These are phyloP conservation scores for Tolypocladium endophyticum DNA, from an alignment of 2,329 filamentous ascomycete species.

Conservation along the genomic window DNA sequence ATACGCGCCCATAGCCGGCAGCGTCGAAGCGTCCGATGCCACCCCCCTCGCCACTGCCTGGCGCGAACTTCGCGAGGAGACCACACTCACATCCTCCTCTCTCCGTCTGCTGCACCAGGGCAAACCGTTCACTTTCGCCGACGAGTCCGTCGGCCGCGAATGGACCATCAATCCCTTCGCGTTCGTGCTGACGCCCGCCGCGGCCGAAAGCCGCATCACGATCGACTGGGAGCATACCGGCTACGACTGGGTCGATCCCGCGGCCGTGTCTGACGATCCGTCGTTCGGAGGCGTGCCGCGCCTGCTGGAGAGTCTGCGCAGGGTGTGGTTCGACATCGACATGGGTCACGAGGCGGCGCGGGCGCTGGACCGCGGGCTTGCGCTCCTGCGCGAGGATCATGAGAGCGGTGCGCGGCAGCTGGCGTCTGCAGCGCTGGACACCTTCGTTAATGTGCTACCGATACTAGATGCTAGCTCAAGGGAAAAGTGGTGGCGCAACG, in stretches of 20 bases:
- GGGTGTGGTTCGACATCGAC: slow-evolving; percentile 49
- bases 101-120: slow-evolving; percentile 44
- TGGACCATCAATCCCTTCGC: slow-evolving; percentile 57
- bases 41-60: slow-evolving; percentile 46
- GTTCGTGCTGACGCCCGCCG: slow-evolving; percentile 37
- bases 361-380: slow-evolving; percentile 34
- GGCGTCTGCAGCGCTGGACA: slow-evolving; percentile 39
- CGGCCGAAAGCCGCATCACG: slow-evolving; percentile 25
- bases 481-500: slow-evolving; percentile 39
- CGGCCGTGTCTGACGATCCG: slow-evolving; percentile 33
- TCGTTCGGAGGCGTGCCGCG: slow-evolving; percentile 43
- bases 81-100: slow-evolving; percentile 34
- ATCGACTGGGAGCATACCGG: slow-evolving; percentile 54
- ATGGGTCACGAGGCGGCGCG: slow-evolving; percentile 33
- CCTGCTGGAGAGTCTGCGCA: slow-evolving; percentile 44
- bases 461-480: slow-evolving; percentile 13
- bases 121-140: slow-evolving; percentile 46
- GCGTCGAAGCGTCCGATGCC: slow-evolving; percentile 42
- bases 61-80: slow-evolving; percentile 55
- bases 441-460: slow-evolving; percentile 35
- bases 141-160: slow-evolving; percentile 39
- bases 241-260: slow-evolving; percentile 47
- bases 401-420: slow-evolving; percentile 49
- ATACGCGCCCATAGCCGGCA: slow-evolving; percentile 52
- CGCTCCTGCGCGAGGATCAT: slow-evolving; percentile 41